phyloP scores from a whole-genome alignment of 148 eudicot genomes.

The Gaultheria prostrata region DNA sequence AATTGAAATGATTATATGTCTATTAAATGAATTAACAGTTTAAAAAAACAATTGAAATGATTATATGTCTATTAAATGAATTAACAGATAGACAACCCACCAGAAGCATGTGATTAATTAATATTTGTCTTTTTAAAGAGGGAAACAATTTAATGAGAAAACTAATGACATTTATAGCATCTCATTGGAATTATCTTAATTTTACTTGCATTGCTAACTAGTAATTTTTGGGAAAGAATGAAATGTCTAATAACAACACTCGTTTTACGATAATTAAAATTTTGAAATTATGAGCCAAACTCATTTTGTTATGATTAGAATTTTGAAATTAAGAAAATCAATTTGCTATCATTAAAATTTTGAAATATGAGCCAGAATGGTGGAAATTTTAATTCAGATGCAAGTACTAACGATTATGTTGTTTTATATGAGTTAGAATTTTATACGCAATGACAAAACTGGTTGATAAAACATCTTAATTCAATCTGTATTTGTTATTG shows the following conservation, averaged over 20 bases:
- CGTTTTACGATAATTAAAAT: background rate
- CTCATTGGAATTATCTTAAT: background rate
- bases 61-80: background rate
- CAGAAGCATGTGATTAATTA: background rate
- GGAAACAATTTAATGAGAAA: background rate
- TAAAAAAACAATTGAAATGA: background rate
- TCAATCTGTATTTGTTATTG: background rate
- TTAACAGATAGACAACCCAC: background rate
- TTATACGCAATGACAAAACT: background rate
- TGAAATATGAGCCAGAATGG: too few species aligned
- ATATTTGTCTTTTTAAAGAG: background rate
- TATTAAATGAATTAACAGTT: too few species aligned
- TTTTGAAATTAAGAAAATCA: background rate
- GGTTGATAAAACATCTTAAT: background rate
- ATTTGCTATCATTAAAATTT: background rate
- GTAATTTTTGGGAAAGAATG: constrained; percentile 40
- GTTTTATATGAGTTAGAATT: background rate
- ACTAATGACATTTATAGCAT: background rate
- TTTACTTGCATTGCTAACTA: background rate
- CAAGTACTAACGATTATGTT: too few species aligned
- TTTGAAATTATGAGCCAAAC: too few species aligned
- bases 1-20: background rate
- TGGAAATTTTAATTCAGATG: too few species aligned
- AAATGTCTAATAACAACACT: too few species aligned
- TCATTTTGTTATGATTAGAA: too few species aligned